Evolutionary conservation across 2,329 filamentous ascomycete species (phyloP), one percentile per base, ranked within the genome.

Genomic region (Trichoderma koningii): DNA sequence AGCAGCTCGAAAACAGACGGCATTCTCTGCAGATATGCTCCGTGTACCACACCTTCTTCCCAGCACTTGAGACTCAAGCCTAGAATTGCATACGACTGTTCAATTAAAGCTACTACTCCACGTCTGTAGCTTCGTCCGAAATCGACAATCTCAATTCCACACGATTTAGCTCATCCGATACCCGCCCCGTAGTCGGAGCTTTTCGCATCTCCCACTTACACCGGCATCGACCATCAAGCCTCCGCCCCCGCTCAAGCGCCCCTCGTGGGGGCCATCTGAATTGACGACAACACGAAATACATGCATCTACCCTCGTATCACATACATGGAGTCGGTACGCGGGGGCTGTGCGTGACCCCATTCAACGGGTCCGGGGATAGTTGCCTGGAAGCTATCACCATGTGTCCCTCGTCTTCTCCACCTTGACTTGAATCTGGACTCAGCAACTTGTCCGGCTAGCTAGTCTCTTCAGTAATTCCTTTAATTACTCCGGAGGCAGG

Each of bases 361-460:
- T 26, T 52, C 34, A 34, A 44, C n/a, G 30, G 34, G 34, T 14
- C 12, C 34, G 34, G 34, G 34, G 26, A 38, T 34, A 21, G 34
- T 52, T 52, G 50, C 50, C 28, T 28, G 42, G 51, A 34, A 21
- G 6, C 38, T 28, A 30, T 23, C 30, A 17, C 10, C 30, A 17
- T 44, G n/a, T 42, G 9, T 52, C 47, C 23, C 26, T 34, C 44
- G 21, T 60, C 44, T 38, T 50, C 28, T 62, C 47, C 50, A 53
- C 51, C 50, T 15, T 55, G 50, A 34, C 50, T 30, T 17, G 26
- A 38, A 23, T 23, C 47, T 23, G 10, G 7, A 3, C 23, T 47
- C 59, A 34, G 26, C 34, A 45, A 52, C 2, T 63, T 63, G 50
- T 45, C 60, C 50, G 60, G n/a, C n/a, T 19, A 38, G n/a, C n/a